Percentiles rank a stretch among this genome's conserved stretches.
These are phyloP conservation scores for Fraxinus sp. DNA, from an alignment of 305 asterid species.

Conservation along the genomic window DNA sequence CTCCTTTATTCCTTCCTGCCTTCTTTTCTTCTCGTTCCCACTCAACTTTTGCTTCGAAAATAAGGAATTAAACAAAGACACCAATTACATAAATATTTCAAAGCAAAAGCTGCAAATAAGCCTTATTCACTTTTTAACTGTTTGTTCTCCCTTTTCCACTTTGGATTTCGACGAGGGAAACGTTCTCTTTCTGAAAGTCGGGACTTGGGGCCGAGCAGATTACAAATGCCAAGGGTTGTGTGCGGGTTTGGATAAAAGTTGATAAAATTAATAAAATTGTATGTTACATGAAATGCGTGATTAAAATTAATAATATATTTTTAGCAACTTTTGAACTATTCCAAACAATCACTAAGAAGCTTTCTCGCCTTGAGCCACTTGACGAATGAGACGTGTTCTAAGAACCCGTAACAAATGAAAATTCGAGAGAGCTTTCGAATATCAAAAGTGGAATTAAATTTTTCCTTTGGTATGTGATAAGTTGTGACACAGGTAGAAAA, in stretches of 20 bases:
- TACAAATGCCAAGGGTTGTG: too few relatives aligned
- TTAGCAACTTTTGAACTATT: too few relatives aligned
- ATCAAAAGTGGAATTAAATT: neutral
- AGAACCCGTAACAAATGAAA: neutral
- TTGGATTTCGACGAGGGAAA: neutral
- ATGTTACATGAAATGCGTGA: too few relatives aligned
- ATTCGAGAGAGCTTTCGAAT: neutral
- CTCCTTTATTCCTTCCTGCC: neutral
- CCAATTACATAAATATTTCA: neutral
- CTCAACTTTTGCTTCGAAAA: neutral
- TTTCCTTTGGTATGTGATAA: neutral
- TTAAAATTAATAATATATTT: too few relatives aligned
- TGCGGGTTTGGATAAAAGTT: neutral
- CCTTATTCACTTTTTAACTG: neutral
- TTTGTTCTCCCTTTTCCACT: neutral
- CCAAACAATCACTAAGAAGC: neutral
- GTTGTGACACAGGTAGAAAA: neutral
- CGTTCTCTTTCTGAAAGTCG: neutral
- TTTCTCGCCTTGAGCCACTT: neutral
- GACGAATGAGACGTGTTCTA: neutral
- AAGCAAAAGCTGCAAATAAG: neutral
- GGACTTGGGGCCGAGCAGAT: neutral
- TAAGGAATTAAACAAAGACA: neutral
- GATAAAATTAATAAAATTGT: too few relatives aligned
- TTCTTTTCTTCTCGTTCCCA: neutral